Conservation (phyloP, 1,284 basidiomycete species). For the Boletellus dicymbophilus region DNA sequence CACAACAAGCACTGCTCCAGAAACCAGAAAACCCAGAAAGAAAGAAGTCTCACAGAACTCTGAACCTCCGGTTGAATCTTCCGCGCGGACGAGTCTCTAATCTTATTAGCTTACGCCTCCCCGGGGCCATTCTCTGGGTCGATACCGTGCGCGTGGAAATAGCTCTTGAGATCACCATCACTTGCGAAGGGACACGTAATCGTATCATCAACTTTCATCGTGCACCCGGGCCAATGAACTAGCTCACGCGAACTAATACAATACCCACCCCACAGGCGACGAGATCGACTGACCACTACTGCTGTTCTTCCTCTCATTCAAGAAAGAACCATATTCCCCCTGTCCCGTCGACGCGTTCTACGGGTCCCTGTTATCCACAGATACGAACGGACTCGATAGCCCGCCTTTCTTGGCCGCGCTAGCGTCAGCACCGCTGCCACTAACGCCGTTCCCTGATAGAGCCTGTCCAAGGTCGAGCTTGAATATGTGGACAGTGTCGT, state of each 20-base stretch:
- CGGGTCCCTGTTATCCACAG: slow-evolving; percentile 62
- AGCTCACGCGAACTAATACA: no score
- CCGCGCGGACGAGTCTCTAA: slow-evolving; percentile 66
- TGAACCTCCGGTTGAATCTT: slow-evolving; percentile 31
- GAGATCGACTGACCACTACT: no score
- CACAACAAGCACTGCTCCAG: no score
- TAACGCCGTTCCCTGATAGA: no score
- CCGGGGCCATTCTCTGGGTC: slow-evolving; percentile 96
- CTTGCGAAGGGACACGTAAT: slow-evolving; percentile 95
- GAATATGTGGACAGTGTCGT: slow-evolving; percentile 98
- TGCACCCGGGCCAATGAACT: no score
- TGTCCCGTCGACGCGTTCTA: slow-evolving; percentile 52
- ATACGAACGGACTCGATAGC: slow-evolving; percentile 59
- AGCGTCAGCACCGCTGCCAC: no score
- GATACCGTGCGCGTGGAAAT: slow-evolving; percentile 95
- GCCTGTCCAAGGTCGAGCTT: slow-evolving; percentile 53
- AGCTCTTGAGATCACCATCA: slow-evolving; percentile 97
- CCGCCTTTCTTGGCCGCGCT: slow-evolving; percentile 25
- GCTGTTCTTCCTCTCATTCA: slow-evolving; percentile 66
- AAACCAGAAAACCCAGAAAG: no score
- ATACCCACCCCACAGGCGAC: no score
- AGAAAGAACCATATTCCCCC: slow-evolving; percentile 79
- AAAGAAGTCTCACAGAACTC: slow-evolving; percentile 4
- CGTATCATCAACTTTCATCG: no score
- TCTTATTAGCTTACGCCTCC: slow-evolving; percentile 94